Evolutionary conservation across 1,284 basidiomycete species (phyloP), one percentile per base, ranked within the genome.

Genomic region (Schizopora paradoxa): DNA sequence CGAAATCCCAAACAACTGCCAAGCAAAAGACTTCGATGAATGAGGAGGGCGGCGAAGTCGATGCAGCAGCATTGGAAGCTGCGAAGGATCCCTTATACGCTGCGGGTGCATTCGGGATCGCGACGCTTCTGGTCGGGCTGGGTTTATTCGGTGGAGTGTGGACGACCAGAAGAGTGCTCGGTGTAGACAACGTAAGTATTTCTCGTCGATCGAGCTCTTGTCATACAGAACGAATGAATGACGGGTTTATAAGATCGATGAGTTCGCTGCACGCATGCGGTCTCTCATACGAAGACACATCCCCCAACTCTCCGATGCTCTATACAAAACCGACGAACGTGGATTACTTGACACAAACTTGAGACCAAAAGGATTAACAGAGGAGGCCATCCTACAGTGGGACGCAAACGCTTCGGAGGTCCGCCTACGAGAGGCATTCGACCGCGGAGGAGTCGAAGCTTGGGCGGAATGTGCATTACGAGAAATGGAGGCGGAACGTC

Each of bases 101-200:
- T 11, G 21, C 47, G 6, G 49, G 49, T 21, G 49, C 49, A 3
- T 28, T 51, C n/a, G 49, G 49, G 23, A n/a, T 51, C 26, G 49
- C 49, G 8, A 51, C 49, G 8, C 45, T n/a, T 3, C 16, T 38
- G 6, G 49, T 51, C 8, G 49, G 45, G 7, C 22, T 44, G 8
- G 37, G 21, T 14, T 21, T 41, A 4, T 18, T 27, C 6, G 22
- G 47, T 10, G 45, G 49, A 4, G 41, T 51, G 19, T 47, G 45
- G 41, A 45, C 41, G 3, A 25, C 47, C 22, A 35, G 44, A 41
- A 29, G 29, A 28, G 14, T 21, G 7, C 27, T 51, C 29, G 45
- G 42, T 21, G 49, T 51, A 11, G 31, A 51, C 5, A 51, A 48
- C 19, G 49, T 51, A 27, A n/a, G 45, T 42, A n/a, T 36, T 41